Evolutionary conservation across 2,329 filamentous ascomycete species (phyloP), one percentile per base, ranked within the genome.

Genomic region (Ophiocordyceps camponoti-floridani): DNA sequence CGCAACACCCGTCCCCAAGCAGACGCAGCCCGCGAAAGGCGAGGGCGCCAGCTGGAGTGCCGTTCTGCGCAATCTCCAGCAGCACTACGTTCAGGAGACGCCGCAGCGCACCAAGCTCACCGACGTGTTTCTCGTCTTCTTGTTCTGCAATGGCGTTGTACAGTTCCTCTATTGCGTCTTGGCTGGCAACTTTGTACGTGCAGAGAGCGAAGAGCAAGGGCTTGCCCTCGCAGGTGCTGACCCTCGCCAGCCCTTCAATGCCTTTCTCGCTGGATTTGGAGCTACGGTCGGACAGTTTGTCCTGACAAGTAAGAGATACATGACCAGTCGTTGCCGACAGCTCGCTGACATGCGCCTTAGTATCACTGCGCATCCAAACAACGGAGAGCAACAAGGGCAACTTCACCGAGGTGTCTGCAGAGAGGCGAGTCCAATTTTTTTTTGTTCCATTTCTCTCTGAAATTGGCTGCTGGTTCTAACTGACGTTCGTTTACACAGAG

Each of bases 281-380:
- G 86, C 89, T 14, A 91, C 89, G 1, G 89, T 98, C 50, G 91
- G 91, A 49, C 91, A 98, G 62, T 98, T 98, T 62, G 91, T 98
- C 50, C 77, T 98, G 53, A 95, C 91, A 43, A 85, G 86, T 70
- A 79, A 58, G 68, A 69, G 13, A 4, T 16, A 4, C 11, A 10
- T 12, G 5, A 8, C 6, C 14, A 18, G 18, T 6, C 27, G n/a
- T 31, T 12, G 4, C 5, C 37, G 13, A 13, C 10, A 11, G 27
- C 9, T 26, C 31, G 19, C 42, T 56, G 19, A 45, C 41, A n/a
- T 10, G 14, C 18, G 23, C 45, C 42, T 30, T 52, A 80, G 78
- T 74, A 50, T 81, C 78, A 40, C 67, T 98, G 54, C 79, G 91
- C 50, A 94, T 96, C 63, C 91, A 98, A 66, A 95, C 88, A 43